Conservation (phyloP, 164 flowering plant genomes). For the Aristolochia fimbriata region DNA sequence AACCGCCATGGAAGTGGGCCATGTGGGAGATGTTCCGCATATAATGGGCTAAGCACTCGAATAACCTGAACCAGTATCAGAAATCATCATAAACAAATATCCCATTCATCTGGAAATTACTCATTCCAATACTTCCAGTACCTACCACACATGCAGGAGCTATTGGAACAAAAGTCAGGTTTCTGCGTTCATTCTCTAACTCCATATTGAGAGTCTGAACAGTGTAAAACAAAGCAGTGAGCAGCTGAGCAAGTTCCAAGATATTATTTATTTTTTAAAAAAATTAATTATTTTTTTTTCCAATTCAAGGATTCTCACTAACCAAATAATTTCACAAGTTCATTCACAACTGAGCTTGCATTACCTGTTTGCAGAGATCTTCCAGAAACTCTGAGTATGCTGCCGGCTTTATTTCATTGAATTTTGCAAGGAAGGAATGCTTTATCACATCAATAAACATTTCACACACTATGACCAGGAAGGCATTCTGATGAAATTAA, state of each 20-base stretch:
- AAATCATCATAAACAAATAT: background rate
- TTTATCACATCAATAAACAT: constrained; percentile 75
- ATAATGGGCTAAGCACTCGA: constrained; percentile 79
- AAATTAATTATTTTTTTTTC: too few relatives aligned
- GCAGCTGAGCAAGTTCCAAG: too few relatives aligned
- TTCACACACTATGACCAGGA: constrained; percentile 72
- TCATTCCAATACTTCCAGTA: background rate
- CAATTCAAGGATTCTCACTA: too few relatives aligned
- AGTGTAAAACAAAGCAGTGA: background rate
- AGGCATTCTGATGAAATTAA: constrained; percentile 56
- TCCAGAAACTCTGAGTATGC: constrained; percentile 91
- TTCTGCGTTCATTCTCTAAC: constrained; percentile 43
- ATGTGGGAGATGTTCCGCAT: constrained; percentile 68
- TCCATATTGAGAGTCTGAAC: constrained; percentile 65
- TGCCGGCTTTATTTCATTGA: constrained; percentile 81
- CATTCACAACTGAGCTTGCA: too few relatives aligned
- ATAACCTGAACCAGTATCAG: constrained; percentile 46
- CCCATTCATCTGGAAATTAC: background rate
- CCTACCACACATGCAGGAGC: constrained; percentile 98
- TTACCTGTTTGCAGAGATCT: constrained; percentile 92
- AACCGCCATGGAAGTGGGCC: constrained; percentile 66
- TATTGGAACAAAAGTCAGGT: constrained; percentile 72
- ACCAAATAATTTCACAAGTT: too few relatives aligned
- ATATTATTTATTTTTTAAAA: too few relatives aligned
- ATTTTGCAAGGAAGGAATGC: constrained; percentile 96